Percentiles rank a stretch among this genome's conserved stretches.
Conservation (phyloP, 2,329 filamentous ascomycete genomes). For the Coleophoma eucalyptorum region DNA sequence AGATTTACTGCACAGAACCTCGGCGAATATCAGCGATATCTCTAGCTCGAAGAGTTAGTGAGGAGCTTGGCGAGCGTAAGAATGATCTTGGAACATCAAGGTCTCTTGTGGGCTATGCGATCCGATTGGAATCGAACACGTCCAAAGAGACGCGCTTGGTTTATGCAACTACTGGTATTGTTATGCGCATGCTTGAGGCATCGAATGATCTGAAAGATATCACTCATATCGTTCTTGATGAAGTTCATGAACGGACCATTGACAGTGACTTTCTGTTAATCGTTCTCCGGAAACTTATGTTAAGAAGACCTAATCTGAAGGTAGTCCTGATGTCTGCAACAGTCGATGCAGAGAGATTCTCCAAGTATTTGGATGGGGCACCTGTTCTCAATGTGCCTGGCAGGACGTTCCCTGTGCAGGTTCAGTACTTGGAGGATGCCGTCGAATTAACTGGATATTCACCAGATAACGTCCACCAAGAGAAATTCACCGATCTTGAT, state of each 20-base stretch:
- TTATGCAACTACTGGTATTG: constrained; percentile 87
- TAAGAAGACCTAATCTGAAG: constrained; percentile 74
- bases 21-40: constrained; percentile 95
- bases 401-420: constrained; percentile 86
- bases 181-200: constrained; percentile 96
- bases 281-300: constrained; percentile 79
- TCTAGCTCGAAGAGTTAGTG: constrained; percentile 85
- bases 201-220: constrained; percentile 84
- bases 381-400: constrained; percentile 89
- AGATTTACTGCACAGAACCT: constrained; percentile 93
- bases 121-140: constrained; percentile 85
- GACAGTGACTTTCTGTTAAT: constrained; percentile 96
- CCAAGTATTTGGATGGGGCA: constrained; percentile 78
- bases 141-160: constrained; percentile 78
- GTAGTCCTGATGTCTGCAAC: constrained; percentile 97
- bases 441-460: constrained; percentile 81
- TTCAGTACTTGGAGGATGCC: constrained; percentile 87
- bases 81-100: constrained; percentile 76
- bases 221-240: constrained; percentile 92
- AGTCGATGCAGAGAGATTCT: constrained; percentile 88
- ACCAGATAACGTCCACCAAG: constrained; percentile 39
- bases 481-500: constrained; percentile 56
- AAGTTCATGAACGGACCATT: constrained; percentile 94
- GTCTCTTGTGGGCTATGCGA: constrained; percentile 91
- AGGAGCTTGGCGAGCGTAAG: constrained; percentile 84